These are phyloP conservation scores for Vickermania spadyakhi DNA, from an alignment of 208 protist species.

Conservation along the genomic window DNA sequence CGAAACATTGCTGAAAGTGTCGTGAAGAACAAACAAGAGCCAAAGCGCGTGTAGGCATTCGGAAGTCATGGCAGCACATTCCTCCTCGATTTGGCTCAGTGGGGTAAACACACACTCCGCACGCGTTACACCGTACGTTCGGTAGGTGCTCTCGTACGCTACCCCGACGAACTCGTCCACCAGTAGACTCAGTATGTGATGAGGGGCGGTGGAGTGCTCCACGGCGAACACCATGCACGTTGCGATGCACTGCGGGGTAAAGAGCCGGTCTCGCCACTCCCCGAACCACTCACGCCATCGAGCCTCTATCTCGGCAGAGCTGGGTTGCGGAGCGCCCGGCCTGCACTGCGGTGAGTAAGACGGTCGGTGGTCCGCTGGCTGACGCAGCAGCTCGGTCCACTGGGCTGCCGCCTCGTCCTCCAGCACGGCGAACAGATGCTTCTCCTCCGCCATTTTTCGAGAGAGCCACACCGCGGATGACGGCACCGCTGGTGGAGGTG, in stretches of 20 bases:
- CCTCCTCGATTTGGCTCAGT: neutral
- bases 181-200: constrained; percentile 56
- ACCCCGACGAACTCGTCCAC: constrained; percentile 52
- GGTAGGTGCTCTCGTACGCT: constrained; percentile 28
- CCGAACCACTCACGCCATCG: neutral
- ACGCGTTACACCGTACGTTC: constrained; percentile 1
- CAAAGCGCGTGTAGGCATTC: constrained; percentile 19
- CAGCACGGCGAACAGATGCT: constrained; percentile 28
- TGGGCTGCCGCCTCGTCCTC: constrained; percentile 4
- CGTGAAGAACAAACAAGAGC: constrained; percentile 42
- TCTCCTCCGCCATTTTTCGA: constrained; percentile 27
- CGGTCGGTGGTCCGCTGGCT: neutral
- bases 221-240: constrained; percentile 60
- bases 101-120: neutral
- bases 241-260: constrained; percentile 20
- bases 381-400: constrained; percentile 4
- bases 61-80: neutral
- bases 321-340: neutral
- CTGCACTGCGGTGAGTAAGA: neutral
- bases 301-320: neutral
- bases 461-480: constrained; percentile 54
- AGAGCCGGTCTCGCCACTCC: constrained; percentile 7
- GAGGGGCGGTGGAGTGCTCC: constrained; percentile 36
- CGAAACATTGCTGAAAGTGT: constrained; percentile 24
- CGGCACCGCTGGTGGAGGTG: constrained; percentile 6